Percentiles rank a stretch among this genome's conserved stretches.
Conservation (phyloP, 2,329 filamentous ascomycete species). For the Dactylellina parvicollis region DNA sequence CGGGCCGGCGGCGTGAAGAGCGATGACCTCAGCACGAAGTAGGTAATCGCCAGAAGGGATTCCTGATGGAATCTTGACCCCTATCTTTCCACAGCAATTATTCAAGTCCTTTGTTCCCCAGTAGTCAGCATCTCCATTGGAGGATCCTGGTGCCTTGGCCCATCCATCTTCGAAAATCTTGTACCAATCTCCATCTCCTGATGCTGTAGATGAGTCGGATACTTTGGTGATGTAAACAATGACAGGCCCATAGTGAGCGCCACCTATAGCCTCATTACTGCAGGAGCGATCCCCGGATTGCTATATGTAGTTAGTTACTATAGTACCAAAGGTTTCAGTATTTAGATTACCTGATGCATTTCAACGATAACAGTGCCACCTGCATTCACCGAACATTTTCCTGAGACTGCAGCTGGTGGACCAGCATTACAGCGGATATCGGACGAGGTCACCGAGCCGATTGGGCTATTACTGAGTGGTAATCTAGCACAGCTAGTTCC, state of each 20-base stretch:
- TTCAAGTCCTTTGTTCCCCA: conserved; percentile 65
- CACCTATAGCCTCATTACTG: conserved; percentile 66
- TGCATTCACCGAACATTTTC: conserved; percentile 63
- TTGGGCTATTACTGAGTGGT: conserved; percentile 66
- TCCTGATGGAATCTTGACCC: conserved; percentile 66
- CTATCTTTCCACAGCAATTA: conserved; percentile 63
- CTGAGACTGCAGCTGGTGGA: conserved; percentile 60
- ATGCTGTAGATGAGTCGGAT: conserved; percentile 64
- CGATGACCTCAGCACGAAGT: conserved; percentile 67
- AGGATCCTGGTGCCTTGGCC: conserved; percentile 61
- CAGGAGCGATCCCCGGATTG: conserved; percentile 65
- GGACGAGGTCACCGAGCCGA: conserved; percentile 65
- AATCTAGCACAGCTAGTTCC: conserved; percentile 65
- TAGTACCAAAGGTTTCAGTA: conserved; percentile 62
- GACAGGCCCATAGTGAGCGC: conserved; percentile 68
- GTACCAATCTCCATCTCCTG: conserved; percentile 65
- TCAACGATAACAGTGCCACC: conserved; percentile 67
- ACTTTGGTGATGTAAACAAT: conserved; percentile 67
- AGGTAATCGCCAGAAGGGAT: conserved; percentile 68
- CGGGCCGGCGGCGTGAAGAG: conserved; percentile 66
- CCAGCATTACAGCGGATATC: conserved; percentile 67
- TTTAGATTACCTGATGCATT: conserved; percentile 65
- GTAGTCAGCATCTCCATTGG: conserved; percentile 61
- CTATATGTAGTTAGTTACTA: conserved; percentile 60
- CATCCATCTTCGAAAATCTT: conserved; percentile 67